A percentile compares a stretch with the other conserved stretches of the same genome.
Evolutionary conservation across 2,329 filamentous ascomycete species (phyloP).

Genomic region (Fusarium sp.): DNA sequence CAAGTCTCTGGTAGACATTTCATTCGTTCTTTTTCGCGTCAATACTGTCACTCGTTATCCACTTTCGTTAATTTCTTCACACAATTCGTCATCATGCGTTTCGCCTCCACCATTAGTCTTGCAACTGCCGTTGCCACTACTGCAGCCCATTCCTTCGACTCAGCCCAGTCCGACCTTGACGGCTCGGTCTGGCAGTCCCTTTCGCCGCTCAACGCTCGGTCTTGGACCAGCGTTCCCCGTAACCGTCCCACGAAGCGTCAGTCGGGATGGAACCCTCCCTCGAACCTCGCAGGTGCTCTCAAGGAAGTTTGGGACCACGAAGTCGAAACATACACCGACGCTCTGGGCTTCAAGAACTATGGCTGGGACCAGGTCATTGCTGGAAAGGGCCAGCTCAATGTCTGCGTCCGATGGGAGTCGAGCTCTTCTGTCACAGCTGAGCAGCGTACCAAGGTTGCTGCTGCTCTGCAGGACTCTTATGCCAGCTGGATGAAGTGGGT

Average conservation of each 20-base stretch:
- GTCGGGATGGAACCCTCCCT: conserved; percentile 47
- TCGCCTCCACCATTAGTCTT: conserved; percentile 34
- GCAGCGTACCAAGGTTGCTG: conserved; percentile 52
- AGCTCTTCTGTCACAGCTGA: conserved; percentile 50
- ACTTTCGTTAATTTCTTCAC: conserved; percentile 15
- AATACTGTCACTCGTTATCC: neutral
- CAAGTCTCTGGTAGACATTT: conserved; percentile 25
- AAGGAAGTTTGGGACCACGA: conserved; percentile 50
- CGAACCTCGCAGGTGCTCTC: conserved; percentile 39
- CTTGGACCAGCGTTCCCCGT: conserved; percentile 11
- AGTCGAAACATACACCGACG: conserved; percentile 43
- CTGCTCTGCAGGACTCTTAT: conserved; percentile 50
- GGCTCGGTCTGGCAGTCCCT: conserved; percentile 46
- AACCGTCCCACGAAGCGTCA: conserved; percentile 47
- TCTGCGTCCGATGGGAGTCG: conserved; percentile 59
- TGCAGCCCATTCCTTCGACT: conserved; percentile 26
- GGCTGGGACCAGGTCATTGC: conserved; percentile 51
- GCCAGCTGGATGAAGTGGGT: conserved; percentile 57
- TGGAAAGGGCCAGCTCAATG: conserved; percentile 46
- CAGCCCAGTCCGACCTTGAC: conserved; percentile 45
- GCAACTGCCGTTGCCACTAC: conserved; percentile 42
- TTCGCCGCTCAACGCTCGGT: conserved; percentile 23
- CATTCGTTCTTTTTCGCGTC: conserved; percentile 6
- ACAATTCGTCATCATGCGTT: conserved; percentile 39
- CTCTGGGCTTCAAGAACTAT: conserved; percentile 48